A percentile compares a stretch with the other conserved stretches of the same genome.
Evolutionary conservation across 805 yeast species (phyloP).

Genomic region (Zygosaccharomyces siamensis): DNA sequence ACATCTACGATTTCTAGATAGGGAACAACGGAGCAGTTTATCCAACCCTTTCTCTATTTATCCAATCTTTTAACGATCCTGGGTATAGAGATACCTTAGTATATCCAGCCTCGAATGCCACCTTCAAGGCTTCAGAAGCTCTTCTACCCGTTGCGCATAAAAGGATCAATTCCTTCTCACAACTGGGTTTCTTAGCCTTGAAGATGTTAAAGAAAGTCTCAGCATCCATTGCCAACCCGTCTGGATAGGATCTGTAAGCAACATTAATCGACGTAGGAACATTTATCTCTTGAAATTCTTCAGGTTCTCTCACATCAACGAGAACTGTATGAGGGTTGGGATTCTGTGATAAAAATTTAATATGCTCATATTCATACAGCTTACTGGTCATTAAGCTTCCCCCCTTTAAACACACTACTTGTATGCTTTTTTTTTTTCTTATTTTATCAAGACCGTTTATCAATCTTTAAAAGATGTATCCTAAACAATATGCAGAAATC

Average conservation of each 20-base stretch:
- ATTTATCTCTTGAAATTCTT: slow-evolving; percentile 60
- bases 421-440: not conserved
- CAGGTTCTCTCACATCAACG: slow-evolving; percentile 85
- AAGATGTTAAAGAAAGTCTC: slow-evolving; percentile 70
- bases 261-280: slow-evolving; percentile 81
- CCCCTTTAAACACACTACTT: not conserved
- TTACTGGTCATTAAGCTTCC: not conserved
- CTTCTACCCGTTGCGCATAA: slow-evolving; percentile 87
- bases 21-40: not conserved
- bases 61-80: slow-evolving; percentile 86
- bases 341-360: slow-evolving; percentile 42
- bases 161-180: slow-evolving; percentile 62
- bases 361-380: slow-evolving; percentile 46
- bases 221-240: slow-evolving; percentile 66
- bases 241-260: slow-evolving; percentile 80
- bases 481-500: not conserved
- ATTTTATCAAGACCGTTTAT: not conserved
- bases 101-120: slow-evolving; percentile 82
- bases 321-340: slow-evolving; percentile 47
- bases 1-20: not conserved
- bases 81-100: slow-evolving; percentile 66
- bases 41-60: slow-evolving; percentile 27
- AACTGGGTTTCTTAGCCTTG: slow-evolving; percentile 67
- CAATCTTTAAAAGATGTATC: not conserved
- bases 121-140: slow-evolving; percentile 73